Percentiles rank a stretch among this genome's conserved stretches.
Conservation (phyloP, 768 basidiomycete species). For the Tulasnella sp. region DNA sequence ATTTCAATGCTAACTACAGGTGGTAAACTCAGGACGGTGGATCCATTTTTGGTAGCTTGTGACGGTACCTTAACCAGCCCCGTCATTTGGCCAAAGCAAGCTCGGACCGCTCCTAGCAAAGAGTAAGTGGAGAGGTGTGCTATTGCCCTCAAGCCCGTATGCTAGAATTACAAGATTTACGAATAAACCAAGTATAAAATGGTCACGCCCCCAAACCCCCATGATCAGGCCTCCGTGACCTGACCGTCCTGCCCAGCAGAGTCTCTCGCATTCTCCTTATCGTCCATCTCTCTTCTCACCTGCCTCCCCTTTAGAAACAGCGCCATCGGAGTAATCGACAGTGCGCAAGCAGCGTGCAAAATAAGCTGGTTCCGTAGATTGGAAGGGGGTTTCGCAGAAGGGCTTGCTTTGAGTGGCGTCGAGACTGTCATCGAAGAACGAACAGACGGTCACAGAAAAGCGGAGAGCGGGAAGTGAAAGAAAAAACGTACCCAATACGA, state of each 20-base stretch:
- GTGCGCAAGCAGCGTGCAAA: slow-evolving; percentile 55
- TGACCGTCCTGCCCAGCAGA: not conserved
- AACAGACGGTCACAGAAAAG: not conserved
- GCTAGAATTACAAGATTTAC: not conserved
- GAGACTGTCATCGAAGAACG: slow-evolving; percentile 43
- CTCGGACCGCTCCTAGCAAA: not conserved
- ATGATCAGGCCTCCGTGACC: not conserved
- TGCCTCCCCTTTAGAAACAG: slow-evolving; percentile 59
- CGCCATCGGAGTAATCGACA: slow-evolving; percentile 41
- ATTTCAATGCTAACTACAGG: too few relatives aligned
- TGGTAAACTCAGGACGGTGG: not conserved
- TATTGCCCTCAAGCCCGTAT: not conserved
- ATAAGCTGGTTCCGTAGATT: slow-evolving; percentile 69
- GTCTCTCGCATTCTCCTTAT: not conserved
- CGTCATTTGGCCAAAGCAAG: not conserved
- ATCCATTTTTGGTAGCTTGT: not conserved
- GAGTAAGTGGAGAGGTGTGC: not conserved
- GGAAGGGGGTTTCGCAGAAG: slow-evolving; percentile 59
- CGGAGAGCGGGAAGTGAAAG: not conserved
- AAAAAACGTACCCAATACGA: slow-evolving; percentile 52
- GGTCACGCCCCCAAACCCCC: not conserved
- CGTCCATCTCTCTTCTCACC: slow-evolving; percentile 58
- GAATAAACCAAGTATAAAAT: not conserved
- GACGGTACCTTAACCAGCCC: not conserved
- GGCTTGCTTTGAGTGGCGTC: slow-evolving; percentile 61